A percentile compares a stretch with the other conserved stretches of the same genome.
Conservation (phyloP, 177 flowering plant species). For the Telopea speciosissima region DNA sequence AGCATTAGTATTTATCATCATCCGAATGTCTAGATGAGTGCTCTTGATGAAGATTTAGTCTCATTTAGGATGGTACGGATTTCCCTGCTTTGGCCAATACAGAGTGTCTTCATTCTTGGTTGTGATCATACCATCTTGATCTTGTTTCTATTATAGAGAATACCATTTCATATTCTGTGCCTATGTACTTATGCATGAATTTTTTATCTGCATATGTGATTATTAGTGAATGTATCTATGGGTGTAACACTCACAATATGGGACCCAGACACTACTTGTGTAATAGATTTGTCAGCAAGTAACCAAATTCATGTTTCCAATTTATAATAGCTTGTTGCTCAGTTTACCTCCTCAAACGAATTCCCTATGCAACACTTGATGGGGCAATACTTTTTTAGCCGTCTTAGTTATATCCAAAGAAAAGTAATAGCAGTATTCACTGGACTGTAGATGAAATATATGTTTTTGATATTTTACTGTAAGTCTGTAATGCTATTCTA, state of each 20-base stretch:
- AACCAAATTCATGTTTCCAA: background rate
- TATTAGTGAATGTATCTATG: background rate
- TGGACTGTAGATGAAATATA: too few relatives aligned
- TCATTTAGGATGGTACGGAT: background rate
- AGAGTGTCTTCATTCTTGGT: background rate
- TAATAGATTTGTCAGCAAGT: background rate
- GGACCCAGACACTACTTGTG: background rate
- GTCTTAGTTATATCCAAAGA: background rate
- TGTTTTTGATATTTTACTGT: background rate
- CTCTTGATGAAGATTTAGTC: background rate
- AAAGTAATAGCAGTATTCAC: too few relatives aligned
- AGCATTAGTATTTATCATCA: background rate
- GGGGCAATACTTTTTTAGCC: background rate
- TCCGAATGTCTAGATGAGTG: background rate
- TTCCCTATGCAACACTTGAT: background rate
- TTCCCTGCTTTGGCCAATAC: background rate
- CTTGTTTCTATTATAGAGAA: background rate
- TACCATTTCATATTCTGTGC: background rate
- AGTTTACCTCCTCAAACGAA: background rate
- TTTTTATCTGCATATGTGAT: background rate
- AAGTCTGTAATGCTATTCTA: background rate
- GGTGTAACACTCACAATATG: background rate
- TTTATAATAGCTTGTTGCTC: background rate
- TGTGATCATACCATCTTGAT: background rate
- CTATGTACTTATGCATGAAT: background rate